A percentile compares a stretch with the other conserved stretches of the same genome.
Conservation (phyloP, 768 basidiomycete genomes). For the Hypsizygus marmoreus region DNA sequence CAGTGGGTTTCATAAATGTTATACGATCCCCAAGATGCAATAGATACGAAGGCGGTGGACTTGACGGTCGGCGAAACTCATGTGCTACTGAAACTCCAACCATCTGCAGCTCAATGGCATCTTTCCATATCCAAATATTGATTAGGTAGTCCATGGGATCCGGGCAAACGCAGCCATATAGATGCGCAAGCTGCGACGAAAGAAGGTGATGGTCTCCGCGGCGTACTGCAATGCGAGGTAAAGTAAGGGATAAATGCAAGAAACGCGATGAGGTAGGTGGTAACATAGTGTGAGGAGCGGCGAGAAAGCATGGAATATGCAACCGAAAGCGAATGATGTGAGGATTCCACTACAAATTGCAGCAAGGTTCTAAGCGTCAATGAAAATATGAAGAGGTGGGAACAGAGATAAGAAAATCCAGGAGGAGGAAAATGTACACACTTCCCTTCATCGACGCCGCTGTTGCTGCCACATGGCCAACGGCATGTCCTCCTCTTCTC, state of each 20-base stretch:
- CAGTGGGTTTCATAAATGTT: too few species aligned
- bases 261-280: background rate
- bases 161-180: slow-evolving; percentile 13
- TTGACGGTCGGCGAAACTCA: too few species aligned
- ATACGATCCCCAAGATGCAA: too few species aligned
- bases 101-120: background rate
- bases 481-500: slow-evolving; percentile 80
- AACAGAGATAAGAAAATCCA: slow-evolving; percentile 15
- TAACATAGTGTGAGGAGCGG: slow-evolving; percentile 3
- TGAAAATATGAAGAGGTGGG: slow-evolving; percentile 4
- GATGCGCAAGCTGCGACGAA: slow-evolving; percentile 15
- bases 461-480: slow-evolving; percentile 81
- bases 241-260: slow-evolving; percentile 10
- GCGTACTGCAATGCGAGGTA: slow-evolving; percentile 14
- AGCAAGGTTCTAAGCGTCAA: background rate
- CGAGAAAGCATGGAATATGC: slow-evolving; percentile 5
- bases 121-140: slow-evolving; percentile 11
- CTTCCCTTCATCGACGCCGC: slow-evolving; percentile 50
- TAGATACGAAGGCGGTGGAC: too few species aligned
- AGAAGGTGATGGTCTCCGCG: slow-evolving; percentile 6
- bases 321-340: slow-evolving; percentile 2
- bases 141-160: slow-evolving; percentile 18
- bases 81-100: background rate
- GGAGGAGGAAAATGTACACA: slow-evolving; percentile 4
- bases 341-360: too few species aligned